Evolutionary conservation across 1,139 yeast species (phyloP), one percentile per base, ranked within the genome.

Genomic region (Magnusiomyces fungicola): DNA sequence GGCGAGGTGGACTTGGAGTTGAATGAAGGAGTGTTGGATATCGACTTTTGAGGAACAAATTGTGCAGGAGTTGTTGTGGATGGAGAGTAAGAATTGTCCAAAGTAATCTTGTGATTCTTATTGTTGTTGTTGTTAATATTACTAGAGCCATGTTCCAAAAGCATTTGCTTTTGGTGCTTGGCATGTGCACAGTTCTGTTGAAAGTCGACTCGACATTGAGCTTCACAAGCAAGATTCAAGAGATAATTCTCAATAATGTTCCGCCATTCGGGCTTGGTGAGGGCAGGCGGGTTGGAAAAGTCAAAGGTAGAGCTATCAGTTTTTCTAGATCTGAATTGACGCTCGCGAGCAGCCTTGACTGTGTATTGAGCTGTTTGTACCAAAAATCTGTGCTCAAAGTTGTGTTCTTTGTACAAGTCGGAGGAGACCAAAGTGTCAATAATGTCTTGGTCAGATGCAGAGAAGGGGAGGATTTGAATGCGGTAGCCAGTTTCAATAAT

Each of bases 161-260:
- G 18, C 43, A 39, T 12, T 14, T 18, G 66, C 55, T 68, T 72
- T 57, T 72, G 72, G 55, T 65, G 65, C 55, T 74, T 68, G 47
- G 64, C 53, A 36, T 57, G 69, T 30, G 70, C 63, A 55, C 80
- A 75, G 27, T 68, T 64, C 50, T 68, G 67, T 57, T 76, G 77
- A 60, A 78, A 81, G 58, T 81, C 84, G 40, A 68, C 66, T 29
- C 85, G 71, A 57, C 85, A 80, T 60, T 81, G 86, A 12, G 82
- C 81, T 59, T 81, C 88, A 45, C 83, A 83, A 2, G 79, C 86
- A 33, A 81, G 69, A 60, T 80, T 80, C 40, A 81, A 64, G 46
- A 80, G 60, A 59, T 76, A 81, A 64, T 81, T 81, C 56, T 81
- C 88, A 53, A 81, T 78, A 27, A 81, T 74, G 60, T 81, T 79